These are phyloP conservation scores for Anisodus tanguticus DNA, from an alignment of 257 asterid species.

Conservation along the genomic window DNA sequence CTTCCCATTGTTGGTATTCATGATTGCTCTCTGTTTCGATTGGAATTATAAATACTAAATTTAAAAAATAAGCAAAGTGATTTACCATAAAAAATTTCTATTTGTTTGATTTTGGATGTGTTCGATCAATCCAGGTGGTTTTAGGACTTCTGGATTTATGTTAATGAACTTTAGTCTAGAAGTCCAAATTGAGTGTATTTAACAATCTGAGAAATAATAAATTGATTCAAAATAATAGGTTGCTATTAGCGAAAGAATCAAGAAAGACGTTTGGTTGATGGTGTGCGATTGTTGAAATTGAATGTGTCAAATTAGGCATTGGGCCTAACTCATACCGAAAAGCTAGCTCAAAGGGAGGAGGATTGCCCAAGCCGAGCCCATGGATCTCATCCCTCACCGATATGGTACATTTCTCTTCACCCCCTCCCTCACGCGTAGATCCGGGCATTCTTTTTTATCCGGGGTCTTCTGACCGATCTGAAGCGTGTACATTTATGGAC, in stretches of 20 bases:
- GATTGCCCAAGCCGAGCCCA: too few relatives aligned
- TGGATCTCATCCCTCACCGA: too few relatives aligned
- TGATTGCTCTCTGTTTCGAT: background rate
- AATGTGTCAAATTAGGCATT: background rate
- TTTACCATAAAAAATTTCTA: background rate
- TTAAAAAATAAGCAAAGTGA: background rate
- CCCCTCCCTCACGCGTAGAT: too few relatives aligned
- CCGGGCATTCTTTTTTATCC: too few relatives aligned
- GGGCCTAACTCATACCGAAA: too few relatives aligned
- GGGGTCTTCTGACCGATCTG: too few relatives aligned
- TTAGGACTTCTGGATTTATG: background rate
- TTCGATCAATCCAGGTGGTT: background rate
- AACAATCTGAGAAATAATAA: background rate
- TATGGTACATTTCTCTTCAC: too few relatives aligned
- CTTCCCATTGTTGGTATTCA: too few relatives aligned
- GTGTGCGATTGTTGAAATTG: background rate
- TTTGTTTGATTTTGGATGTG: background rate
- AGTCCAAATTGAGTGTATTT: background rate
- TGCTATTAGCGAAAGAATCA: background rate
- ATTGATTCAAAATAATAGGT: background rate
- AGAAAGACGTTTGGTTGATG: background rate
- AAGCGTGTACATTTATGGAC: too few relatives aligned
- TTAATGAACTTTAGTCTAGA: too few relatives aligned
- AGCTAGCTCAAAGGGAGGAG: too few relatives aligned
- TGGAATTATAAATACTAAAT: background rate